phyloP scores from a whole-genome alignment of 495 filamentous ascomycete genomes.

The Aspergillus baeticus region DNA sequence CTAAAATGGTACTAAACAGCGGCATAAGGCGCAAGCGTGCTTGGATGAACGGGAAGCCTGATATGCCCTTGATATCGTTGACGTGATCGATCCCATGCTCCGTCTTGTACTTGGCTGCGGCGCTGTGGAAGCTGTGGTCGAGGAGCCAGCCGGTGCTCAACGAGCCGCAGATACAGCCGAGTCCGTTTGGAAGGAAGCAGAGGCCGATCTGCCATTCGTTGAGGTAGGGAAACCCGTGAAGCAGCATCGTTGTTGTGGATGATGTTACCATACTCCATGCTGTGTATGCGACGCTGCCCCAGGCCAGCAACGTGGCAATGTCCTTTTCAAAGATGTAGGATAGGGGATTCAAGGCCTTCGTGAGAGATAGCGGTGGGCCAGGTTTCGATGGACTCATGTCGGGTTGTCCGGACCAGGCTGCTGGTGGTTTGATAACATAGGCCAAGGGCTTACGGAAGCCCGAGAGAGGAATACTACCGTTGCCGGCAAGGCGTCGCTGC shows the following conservation, averaged over 20 bases:
- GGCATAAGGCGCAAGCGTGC: conserved; percentile 22
- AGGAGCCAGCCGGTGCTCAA: conserved; percentile 19
- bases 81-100: not conserved
- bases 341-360: conserved; percentile 35
- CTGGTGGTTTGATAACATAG: conserved; percentile 27
- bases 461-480: conserved; percentile 50
- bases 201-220: conserved; percentile 39
- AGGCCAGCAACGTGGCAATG: conserved; percentile 43
- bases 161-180: conserved; percentile 23
- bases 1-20: conserved; percentile 15
- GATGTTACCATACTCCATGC: conserved; percentile 54
- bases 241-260: conserved; percentile 43
- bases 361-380: no score
- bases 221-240: conserved; percentile 33
- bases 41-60: conserved; percentile 19
- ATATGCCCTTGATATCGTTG: no score
- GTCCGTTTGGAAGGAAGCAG: conserved; percentile 43
- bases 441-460: conserved; percentile 39
- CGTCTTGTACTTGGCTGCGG: conserved; percentile 7
- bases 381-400: no score
- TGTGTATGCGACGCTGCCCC: conserved; percentile 46
- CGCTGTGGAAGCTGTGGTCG: conserved; percentile 16
- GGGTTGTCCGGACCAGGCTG: conserved; percentile 24
- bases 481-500: conserved; percentile 68
- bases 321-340: conserved; percentile 43